These are phyloP conservation scores for Xylaria sp. DNA, from an alignment of 495 filamentous ascomycete species.

Conservation along the genomic window DNA sequence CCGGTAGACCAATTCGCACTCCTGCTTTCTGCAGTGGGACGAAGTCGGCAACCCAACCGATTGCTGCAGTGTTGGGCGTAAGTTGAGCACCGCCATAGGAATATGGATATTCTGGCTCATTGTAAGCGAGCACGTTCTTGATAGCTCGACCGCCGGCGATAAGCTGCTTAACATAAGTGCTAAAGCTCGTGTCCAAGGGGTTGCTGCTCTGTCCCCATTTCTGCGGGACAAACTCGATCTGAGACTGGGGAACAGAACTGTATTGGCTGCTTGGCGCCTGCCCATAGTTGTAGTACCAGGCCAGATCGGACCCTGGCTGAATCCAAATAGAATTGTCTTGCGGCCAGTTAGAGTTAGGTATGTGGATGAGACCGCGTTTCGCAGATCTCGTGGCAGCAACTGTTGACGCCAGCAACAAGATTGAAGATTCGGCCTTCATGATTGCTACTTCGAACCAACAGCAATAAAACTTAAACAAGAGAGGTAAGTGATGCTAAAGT, in stretches of 20 bases:
- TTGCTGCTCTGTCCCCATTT: conserved; percentile 5
- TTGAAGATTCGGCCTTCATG: neutral
- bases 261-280: neutral
- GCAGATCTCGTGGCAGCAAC: neutral
- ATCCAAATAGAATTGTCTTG: conserved; percentile 1
- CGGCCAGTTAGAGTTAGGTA: conserved; percentile 1
- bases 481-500: neutral
- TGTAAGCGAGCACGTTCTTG: neutral
- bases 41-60: neutral
- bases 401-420: neutral
- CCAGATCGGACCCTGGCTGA: neutral
- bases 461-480: neutral
- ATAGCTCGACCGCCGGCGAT: neutral
- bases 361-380: neutral
- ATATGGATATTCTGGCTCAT: neutral
- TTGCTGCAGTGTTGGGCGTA: neutral
- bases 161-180: neutral
- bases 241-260: neutral
- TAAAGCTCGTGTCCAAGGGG: neutral
- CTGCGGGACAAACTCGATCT: conserved; percentile 1
- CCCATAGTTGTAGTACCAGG: conserved; percentile 6
- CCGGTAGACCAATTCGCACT: neutral
- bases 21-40: neutral
- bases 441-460: neutral
- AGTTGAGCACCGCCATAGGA: neutral